Evolutionary conservation across 306 rosid species (phyloP).

Genomic region (Castanea crenata): DNA sequence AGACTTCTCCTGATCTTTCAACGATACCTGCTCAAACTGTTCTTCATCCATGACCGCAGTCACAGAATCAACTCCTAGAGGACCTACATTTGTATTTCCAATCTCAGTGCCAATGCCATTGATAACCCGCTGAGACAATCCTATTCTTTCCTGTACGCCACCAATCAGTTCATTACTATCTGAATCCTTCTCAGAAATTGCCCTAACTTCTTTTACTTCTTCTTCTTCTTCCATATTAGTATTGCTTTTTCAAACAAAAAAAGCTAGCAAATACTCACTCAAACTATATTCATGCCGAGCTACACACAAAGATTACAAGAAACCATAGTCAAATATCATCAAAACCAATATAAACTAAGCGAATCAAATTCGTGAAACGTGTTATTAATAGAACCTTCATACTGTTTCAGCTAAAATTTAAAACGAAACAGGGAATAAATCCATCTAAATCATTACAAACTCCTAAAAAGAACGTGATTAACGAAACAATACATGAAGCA

Average conservation of each 20-base stretch:
- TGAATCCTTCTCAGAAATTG: constrained; percentile 36
- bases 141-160: constrained; percentile 28
- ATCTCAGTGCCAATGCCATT: constrained; percentile 28
- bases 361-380: not conserved
- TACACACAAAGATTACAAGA: constrained; percentile 40
- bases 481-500: not conserved
- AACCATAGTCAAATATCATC: constrained; percentile 12
- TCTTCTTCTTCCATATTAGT: constrained; percentile 77
- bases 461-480: not conserved
- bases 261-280: constrained; percentile 31
- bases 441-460: too few species aligned
- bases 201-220: constrained; percentile 42
- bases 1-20: constrained; percentile 63
- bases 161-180: constrained; percentile 32
- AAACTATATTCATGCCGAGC: constrained; percentile 24
- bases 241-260: constrained; percentile 5
- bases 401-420: constrained; percentile 1
- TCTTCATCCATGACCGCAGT: constrained; percentile 35
- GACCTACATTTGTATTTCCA: constrained; percentile 20
- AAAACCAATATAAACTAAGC: not conserved
- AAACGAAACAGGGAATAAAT: not conserved
- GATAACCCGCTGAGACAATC: constrained; percentile 29
- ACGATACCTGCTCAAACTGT: constrained; percentile 67
- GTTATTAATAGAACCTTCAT: not conserved
- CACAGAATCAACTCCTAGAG: constrained; percentile 33